phyloP scores from a whole-genome alignment of 2,329 filamentous ascomycete genomes.

The Trichoderma endophyticum region DNA sequence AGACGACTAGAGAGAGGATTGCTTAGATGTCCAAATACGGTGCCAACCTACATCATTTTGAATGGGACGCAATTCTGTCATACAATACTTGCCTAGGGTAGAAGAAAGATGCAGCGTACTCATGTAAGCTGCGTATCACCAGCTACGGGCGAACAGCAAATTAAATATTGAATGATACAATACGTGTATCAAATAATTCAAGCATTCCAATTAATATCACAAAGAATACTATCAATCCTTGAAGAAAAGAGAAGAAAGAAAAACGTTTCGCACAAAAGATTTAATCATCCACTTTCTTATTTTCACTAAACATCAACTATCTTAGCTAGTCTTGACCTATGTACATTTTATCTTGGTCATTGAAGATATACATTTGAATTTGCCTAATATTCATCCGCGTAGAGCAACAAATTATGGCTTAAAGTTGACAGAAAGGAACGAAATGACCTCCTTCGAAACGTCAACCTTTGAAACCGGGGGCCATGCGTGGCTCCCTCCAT shows the following conservation, averaged over 20 bases:
- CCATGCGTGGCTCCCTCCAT: slow-evolving; percentile 21
- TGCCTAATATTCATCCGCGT: neutral
- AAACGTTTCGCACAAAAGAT: neutral
- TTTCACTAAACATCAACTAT: neutral
- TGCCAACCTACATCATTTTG: neutral
- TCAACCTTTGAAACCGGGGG: slow-evolving; percentile 13
- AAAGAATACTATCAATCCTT: neutral
- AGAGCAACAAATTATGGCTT: neutral
- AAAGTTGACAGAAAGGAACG: neutral
- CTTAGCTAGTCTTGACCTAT: neutral
- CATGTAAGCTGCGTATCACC: neutral
- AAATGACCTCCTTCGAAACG: neutral
- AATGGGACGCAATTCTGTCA: neutral
- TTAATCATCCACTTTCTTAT: neutral
- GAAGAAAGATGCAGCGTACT: neutral
- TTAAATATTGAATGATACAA: neutral
- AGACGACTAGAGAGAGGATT: fast-evolving
- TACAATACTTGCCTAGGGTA: neutral
- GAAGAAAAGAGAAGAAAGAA: neutral
- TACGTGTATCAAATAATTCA: neutral
- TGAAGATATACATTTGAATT: neutral
- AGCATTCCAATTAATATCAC: neutral
- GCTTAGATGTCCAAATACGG: neutral
- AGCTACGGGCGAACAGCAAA: neutral
- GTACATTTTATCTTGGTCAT: neutral